A percentile compares a stretch with the other conserved stretches of the same genome.
These are phyloP conservation scores for Syncephalastrum contaminatum DNA, from an alignment of 371 early-diverging fungal species.

Conservation along the genomic window DNA sequence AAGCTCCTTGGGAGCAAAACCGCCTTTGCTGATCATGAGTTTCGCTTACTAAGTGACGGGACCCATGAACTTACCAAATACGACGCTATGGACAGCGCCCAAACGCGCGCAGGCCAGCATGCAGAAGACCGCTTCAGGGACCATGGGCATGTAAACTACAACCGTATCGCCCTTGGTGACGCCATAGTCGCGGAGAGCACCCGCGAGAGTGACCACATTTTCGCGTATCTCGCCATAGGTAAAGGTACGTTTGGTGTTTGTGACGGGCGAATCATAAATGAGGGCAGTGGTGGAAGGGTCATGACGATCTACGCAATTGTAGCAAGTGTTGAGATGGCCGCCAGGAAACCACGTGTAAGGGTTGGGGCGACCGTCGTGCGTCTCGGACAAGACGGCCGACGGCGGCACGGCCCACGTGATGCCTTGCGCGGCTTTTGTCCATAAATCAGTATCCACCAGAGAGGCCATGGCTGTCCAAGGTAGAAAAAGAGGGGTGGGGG, in stretches of 20 bases:
- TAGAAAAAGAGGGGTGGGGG: background rate
- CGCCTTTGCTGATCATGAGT: conserved; percentile 51
- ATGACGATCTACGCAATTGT: conserved; percentile 93
- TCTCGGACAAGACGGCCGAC: conserved; percentile 22
- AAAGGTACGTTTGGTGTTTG: conserved; percentile 46
- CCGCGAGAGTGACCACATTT: conserved; percentile 73
- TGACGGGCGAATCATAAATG: conserved; percentile 79
- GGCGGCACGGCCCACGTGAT: conserved; percentile 41
- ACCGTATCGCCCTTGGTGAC: conserved; percentile 82
- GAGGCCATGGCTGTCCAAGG: conserved; percentile 6
- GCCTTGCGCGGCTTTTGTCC: conserved; percentile 33
- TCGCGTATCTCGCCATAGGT: conserved; percentile 76
- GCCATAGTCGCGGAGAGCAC: conserved; percentile 69
- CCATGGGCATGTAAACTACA: conserved; percentile 89
- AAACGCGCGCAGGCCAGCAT: conserved; percentile 92
- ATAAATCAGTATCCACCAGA: conserved; percentile 21
- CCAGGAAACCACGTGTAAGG: conserved; percentile 68
- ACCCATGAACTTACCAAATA: conserved; percentile 38
- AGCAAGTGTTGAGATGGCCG: conserved; percentile 84
- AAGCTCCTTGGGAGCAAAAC: conserved; percentile 79
- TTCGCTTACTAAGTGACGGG: background rate
- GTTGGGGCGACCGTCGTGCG: conserved; percentile 16
- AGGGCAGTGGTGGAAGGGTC: conserved; percentile 60
- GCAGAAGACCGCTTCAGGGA: conserved; percentile 83
- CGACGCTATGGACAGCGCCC: conserved; percentile 85